Percentiles rank a stretch among this genome's conserved stretches.
Evolutionary conservation across 768 basidiomycete genomes (phyloP).

Genomic region (Panaeolus cyanescens): DNA sequence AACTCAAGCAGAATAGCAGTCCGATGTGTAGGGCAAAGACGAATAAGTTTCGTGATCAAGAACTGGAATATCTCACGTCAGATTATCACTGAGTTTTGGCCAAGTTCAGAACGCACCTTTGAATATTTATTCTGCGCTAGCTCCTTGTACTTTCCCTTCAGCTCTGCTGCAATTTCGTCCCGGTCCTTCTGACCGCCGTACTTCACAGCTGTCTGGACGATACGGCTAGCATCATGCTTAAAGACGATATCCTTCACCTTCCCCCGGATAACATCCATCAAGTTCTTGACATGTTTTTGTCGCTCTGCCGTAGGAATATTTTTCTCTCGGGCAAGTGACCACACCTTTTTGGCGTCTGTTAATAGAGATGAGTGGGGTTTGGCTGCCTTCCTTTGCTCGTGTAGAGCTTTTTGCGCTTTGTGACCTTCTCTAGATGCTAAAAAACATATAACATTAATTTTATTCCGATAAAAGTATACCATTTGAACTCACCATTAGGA

Average conservation of each 20-base stretch:
- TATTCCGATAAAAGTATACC: neutral
- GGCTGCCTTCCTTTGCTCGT: constrained; percentile 70
- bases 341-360: constrained; percentile 70
- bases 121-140: constrained; percentile 89
- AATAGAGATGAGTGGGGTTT: constrained; percentile 79
- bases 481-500: constrained; percentile 51
- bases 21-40: constrained; percentile 74
- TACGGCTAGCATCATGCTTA: constrained; percentile 91
- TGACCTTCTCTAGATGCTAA: constrained; percentile 70
- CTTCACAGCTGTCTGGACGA: constrained; percentile 81
- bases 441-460: neutral
- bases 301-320: constrained; percentile 71
- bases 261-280: constrained; percentile 79
- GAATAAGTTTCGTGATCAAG: constrained; percentile 78
- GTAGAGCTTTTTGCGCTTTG: constrained; percentile 65
- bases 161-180: constrained; percentile 79
- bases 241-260: constrained; percentile 84
- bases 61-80: constrained; percentile 47
- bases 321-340: constrained; percentile 77
- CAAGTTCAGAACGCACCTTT: constrained; percentile 53
- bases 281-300: constrained; percentile 67
- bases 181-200: constrained; percentile 76
- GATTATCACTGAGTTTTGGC: neutral
- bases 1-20: constrained; percentile 78
- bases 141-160: constrained; percentile 78